Evolutionary conservation across 371 early-diverging fungal genomes (phyloP), one percentile per base, ranked within the genome.

Genomic region (Apophysomyces ossiformis): DNA sequence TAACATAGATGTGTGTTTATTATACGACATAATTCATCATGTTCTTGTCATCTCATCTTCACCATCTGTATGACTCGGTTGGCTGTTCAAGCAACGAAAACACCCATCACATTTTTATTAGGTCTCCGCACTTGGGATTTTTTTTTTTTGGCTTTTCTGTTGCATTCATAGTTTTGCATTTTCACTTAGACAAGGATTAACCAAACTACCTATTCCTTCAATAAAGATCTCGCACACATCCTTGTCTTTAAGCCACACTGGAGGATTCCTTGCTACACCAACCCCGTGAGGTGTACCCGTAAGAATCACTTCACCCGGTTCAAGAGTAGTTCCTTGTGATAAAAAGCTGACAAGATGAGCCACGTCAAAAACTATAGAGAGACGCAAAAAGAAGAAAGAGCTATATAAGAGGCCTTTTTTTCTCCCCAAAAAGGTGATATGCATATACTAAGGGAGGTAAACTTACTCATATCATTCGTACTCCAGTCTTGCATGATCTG

Each of bases 231-330:
- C 79, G 36, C 83, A 72, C 41, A 77, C 73, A 61, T 86, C 85
- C 8, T 84, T 84, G 60, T 87, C 75, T 68, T 87, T 74, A 36
- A 88, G 65, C 62, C 66, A 82, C 11, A 87, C 69, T 26, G 83
- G 83, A 15, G 89, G 89, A 12, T 75, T 71, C 1, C 82, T 66
- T 21, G 72, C 75, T 57, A 71, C 75, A 1, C 89, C 89, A 9
- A 88, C 89, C 11, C 84, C 87, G 35, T 83, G 76, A 7, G 87
- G 87, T 0, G 89, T 89, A 11, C 89, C 89, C 1, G 89, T 89
- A 45, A 86, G 61, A 21, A 87, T 87, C 21, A 89, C 81, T 38
- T 85, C 84, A 0, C 89, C 89, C 12, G 86, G 84, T 63, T 73
- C 73, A 37, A 89, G 65, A 7, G 89, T 87, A 0, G 85, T 84